Conservation (phyloP, 306 rosid species). For the Castanopsis chinensis region DNA sequence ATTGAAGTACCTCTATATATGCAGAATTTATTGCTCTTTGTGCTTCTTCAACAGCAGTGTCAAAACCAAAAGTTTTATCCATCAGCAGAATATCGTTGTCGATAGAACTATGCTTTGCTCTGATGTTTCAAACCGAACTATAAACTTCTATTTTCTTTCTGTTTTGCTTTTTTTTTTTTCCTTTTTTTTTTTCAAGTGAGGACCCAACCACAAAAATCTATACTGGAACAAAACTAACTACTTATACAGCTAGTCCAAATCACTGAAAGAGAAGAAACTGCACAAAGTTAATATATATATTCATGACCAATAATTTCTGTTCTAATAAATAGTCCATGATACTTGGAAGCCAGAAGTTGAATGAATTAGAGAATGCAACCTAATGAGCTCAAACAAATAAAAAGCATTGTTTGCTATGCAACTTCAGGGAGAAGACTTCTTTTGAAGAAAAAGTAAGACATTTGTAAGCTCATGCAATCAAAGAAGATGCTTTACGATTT, state of each 20-base stretch:
- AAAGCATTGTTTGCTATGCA: no score
- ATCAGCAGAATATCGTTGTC: constrained; percentile 95
- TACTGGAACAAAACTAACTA: neutral
- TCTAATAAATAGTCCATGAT: neutral
- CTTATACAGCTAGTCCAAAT: neutral
- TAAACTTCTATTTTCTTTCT: neutral
- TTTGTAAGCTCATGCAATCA: neutral
- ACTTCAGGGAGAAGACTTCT: neutral
- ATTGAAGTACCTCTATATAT: constrained; percentile 73
- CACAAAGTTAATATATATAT: neutral
- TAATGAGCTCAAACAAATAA: neutral
- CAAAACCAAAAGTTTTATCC: constrained; percentile 99
- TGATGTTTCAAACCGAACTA: neutral
- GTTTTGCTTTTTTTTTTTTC: neutral
- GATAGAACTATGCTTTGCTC: neutral
- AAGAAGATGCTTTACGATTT: neutral
- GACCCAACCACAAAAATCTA: neutral
- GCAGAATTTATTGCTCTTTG: constrained; percentile 98
- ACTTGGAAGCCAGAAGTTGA: neutral
- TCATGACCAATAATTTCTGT: neutral
- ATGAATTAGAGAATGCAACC: neutral
- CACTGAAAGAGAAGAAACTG: neutral
- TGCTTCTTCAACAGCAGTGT: constrained; percentile 99
- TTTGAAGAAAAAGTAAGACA: neutral
- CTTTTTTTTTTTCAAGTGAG: neutral